Percentiles rank a stretch among this genome's conserved stretches.
phyloP scores from a whole-genome alignment of 2,329 filamentous ascomycete species.

The Sphaerulina vaccinii region DNA sequence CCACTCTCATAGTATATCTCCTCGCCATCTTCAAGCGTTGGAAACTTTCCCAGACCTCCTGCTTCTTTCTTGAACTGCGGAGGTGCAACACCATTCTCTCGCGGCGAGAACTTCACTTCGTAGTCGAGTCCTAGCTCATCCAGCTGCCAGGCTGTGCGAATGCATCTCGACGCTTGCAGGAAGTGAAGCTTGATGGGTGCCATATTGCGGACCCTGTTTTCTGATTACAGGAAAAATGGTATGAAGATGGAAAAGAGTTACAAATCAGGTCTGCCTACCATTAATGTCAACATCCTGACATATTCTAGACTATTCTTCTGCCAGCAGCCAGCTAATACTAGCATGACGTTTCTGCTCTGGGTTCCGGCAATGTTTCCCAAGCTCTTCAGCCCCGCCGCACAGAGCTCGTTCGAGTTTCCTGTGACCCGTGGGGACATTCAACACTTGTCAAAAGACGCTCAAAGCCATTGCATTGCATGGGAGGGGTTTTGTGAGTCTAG shows the following conservation, averaged over 20 bases:
- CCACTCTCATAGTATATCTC: constrained; percentile 47
- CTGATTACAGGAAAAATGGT: not conserved
- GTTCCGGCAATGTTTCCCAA: not conserved
- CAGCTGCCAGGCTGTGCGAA: constrained; percentile 49
- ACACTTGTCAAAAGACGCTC: constrained; percentile 4
- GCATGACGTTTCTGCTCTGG: no score
- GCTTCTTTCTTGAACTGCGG: constrained; percentile 44
- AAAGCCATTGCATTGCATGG: not conserved
- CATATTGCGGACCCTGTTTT: not conserved
- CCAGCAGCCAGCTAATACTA: no score
- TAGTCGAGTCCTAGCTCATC: constrained; percentile 47
- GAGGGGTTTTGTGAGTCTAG: constrained; percentile 10
- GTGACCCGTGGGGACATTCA: not conserved
- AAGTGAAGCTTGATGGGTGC: constrained; percentile 47
- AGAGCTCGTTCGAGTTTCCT: constrained; percentile 3
- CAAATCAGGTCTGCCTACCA: no score
- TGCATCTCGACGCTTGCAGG: constrained; percentile 48
- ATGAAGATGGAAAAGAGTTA: no score
- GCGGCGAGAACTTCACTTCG: constrained; percentile 42
- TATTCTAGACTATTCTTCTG: no score
- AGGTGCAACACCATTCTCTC: constrained; percentile 43
- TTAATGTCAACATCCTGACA: no score
- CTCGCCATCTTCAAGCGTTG: constrained; percentile 45
- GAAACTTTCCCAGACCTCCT: constrained; percentile 49
- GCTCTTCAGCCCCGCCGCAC: constrained; percentile 2